Percentiles rank a stretch among this genome's conserved stretches.
These are phyloP conservation scores for Leccinum olivaceopallidum DNA, from an alignment of 768 basidiomycete genomes.

Conservation along the genomic window DNA sequence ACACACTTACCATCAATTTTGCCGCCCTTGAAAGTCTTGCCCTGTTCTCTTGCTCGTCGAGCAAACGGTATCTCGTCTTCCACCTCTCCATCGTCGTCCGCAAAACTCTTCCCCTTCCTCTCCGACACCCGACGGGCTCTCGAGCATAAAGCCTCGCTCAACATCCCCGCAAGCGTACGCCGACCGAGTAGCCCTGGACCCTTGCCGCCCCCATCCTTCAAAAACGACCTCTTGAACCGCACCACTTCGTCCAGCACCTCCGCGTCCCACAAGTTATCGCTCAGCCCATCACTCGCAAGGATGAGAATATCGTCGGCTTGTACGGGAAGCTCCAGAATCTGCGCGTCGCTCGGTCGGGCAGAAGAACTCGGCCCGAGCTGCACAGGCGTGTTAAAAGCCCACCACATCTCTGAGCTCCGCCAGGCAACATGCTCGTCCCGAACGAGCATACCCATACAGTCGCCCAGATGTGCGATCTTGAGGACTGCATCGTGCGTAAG, in stretches of 20 bases:
- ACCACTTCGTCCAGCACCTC: constrained; percentile 82
- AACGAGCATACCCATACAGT: constrained; percentile 87
- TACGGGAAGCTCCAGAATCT: constrained; percentile 68
- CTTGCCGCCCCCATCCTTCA: constrained; percentile 22
- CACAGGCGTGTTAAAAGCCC: constrained; percentile 69
- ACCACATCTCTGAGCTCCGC: constrained; percentile 94
- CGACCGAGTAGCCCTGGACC: constrained; percentile 40
- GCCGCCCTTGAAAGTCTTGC: constrained; percentile 72
- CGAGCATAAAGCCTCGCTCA: constrained; percentile 80
- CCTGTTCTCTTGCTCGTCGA: constrained; percentile 72
- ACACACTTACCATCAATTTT: constrained; percentile 74
- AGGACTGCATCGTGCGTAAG: constrained; percentile 59
- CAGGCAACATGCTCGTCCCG: constrained; percentile 78
- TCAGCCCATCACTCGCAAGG: constrained; percentile 77
- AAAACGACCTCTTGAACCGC: constrained; percentile 48
- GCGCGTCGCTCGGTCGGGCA: constrained; percentile 68
- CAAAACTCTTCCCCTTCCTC: constrained; percentile 31
- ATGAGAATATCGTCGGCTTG: constrained; percentile 74
- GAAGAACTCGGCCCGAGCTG: constrained; percentile 63
- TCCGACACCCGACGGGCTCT: constrained; percentile 73
- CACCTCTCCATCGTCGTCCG: constrained; percentile 29
- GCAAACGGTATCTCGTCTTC: constrained; percentile 78
- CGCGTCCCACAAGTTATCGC: constrained; percentile 88
- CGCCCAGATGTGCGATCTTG: constrained; percentile 82
- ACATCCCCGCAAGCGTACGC: constrained; percentile 63